These are phyloP conservation scores for Discostella stelligeroides DNA, from an alignment of 108 stramenopile genomes.

Conservation along the genomic window DNA sequence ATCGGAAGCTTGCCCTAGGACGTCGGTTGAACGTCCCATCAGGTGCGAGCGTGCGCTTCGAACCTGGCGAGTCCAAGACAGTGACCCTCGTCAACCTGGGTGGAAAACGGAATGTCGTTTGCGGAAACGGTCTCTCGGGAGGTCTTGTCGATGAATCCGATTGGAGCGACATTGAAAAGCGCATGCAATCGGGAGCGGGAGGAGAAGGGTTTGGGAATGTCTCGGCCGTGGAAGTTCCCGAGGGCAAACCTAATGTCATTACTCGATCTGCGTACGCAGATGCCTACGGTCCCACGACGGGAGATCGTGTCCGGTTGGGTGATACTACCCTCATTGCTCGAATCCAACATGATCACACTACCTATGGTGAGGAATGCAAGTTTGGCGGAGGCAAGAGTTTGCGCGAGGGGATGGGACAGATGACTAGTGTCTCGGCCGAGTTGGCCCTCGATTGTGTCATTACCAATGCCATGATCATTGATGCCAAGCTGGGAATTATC, in stretches of 20 bases:
- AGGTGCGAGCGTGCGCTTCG: conserved; percentile 95
- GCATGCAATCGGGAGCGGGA: conserved; percentile 37
- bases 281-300: conserved; percentile 85
- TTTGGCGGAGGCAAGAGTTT: conserved; percentile 98
- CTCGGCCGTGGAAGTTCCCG: conserved; percentile 18
- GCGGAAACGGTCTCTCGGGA: conserved; percentile 55
- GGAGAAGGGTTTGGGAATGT: conserved; percentile 17
- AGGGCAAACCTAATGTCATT: conserved; percentile 34
- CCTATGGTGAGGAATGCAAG: conserved; percentile 97
- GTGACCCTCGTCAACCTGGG: conserved; percentile 90
- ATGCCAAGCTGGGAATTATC: conserved; percentile 82
- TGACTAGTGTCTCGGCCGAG: conserved; percentile 64
- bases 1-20: conserved; percentile 85
- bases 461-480: conserved; percentile 95
- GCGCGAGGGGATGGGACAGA: conserved; percentile 98
- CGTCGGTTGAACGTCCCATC: conserved; percentile 92
- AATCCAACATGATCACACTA: conserved; percentile 74
- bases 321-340: conserved; percentile 87
- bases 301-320: conserved; percentile 89
- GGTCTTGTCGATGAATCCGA: conserved; percentile 28
- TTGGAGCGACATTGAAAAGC: conserved; percentile 33
- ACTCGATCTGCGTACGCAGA: conserved; percentile 68
- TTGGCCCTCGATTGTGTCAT: conserved; percentile 91
- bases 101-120: conserved; percentile 59
- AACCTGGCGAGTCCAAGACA: conserved; percentile 95